A percentile compares a stretch with the other conserved stretches of the same genome.
Conservation (phyloP, 2,329 filamentous ascomycete genomes). For the Fusarium udum region DNA sequence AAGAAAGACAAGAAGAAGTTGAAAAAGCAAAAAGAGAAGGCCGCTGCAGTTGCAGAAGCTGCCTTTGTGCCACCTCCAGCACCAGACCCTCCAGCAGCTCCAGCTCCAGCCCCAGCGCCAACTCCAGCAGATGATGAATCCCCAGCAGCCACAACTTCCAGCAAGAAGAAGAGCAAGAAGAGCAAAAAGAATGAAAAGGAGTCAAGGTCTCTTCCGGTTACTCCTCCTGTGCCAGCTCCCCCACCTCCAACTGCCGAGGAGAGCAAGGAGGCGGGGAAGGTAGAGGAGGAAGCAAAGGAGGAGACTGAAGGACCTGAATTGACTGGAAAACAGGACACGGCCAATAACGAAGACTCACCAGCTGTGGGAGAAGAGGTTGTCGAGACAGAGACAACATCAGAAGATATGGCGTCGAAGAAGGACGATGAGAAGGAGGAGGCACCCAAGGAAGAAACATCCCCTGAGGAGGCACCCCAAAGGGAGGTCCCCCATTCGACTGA, state of each 20-base stretch:
- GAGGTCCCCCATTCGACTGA: conserved; percentile 9
- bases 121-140: conserved; percentile 16
- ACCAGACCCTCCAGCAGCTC: conserved; percentile 21
- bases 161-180: conserved; percentile 39
- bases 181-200: conserved; percentile 35
- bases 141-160: conserved; percentile 9
- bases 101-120: conserved; percentile 6
- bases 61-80: conserved; percentile 6
- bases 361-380: conserved; percentile 1
- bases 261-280: conserved; percentile 30
- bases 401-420: conserved; percentile 7
- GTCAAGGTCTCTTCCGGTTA: conserved; percentile 1
- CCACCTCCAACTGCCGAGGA: conserved; percentile 12
- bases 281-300: conserved; percentile 24
- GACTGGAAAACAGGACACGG: conserved; percentile 20
- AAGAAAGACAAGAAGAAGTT: conserved; percentile 38
- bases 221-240: conserved; percentile 4
- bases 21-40: conserved; percentile 27
- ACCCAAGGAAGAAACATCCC: conserved; percentile 13
- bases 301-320: conserved; percentile 26
- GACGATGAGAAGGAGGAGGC: conserved; percentile 15
- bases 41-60: conserved; percentile 8
- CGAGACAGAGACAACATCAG: conserved; percentile 8
- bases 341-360: conserved; percentile 11
- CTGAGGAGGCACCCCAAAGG: conserved; percentile 2